Evolutionary conservation across 2,329 filamentous ascomycete genomes (phyloP), one percentile per base, ranked within the genome.

Genomic region (Talaromyces sp.): DNA sequence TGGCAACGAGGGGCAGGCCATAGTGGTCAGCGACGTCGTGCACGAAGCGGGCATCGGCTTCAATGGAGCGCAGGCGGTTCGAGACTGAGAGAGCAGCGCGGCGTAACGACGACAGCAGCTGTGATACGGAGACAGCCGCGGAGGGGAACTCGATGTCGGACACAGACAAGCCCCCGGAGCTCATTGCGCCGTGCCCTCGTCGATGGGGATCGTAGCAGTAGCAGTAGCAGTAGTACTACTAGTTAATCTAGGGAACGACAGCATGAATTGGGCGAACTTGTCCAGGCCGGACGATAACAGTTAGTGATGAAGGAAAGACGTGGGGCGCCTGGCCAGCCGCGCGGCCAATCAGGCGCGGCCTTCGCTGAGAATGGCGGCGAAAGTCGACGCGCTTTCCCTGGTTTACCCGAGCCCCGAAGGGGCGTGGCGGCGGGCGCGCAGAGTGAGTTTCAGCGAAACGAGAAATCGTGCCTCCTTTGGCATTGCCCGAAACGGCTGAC

Each of bases 11-110:
- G 0, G 92, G 92, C 1, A 93, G 79, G 66, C 81, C 76, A 55
- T 75, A 70, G 44, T 62, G 56, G 15, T 74, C 68, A 19, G 76
- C 73, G 0, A 92, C 87, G 8, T 79, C 72, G 27, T 78, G 74
- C 25, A 95, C 90, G 73, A 97, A 98, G 1, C 74, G 73, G 9
- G 92, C 88, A 74, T 98, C 95, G 30, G 83, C 78, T 63, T 82
- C 79, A 73, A 98, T 93, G 30, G 92, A 96, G 32, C 80, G 78
- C 13, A 99, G 85, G 17, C 93, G 89, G 78, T 97, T 96, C 66
- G 85, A 82, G 65, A 95, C 85, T 64, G 89, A 90, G 56, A 96
- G 84, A 25, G 91, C 89, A 25, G 88, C 86, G 67, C 89, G 86
- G 72, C 89, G 91, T 63, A 96, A 84, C 33, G 88, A 87, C 55